Conservation (phyloP, 768 basidiomycete genomes). For the Leccinum incarnatum region DNA sequence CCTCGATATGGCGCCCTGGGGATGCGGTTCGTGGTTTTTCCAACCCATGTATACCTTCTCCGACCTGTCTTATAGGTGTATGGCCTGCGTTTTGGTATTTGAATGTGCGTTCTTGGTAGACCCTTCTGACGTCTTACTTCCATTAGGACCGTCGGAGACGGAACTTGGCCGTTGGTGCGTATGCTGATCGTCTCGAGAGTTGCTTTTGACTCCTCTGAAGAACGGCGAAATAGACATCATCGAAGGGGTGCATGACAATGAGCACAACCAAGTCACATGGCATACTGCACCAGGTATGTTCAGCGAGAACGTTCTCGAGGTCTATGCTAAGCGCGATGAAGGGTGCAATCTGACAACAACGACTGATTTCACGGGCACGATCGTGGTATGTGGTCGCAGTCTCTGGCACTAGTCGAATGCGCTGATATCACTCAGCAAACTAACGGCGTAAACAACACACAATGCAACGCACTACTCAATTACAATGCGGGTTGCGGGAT, state of each 20-base stretch:
- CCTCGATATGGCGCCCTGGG: slow-evolving; percentile 81
- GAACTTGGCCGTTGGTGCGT: slow-evolving; percentile 63
- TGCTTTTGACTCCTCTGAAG: slow-evolving; percentile 35
- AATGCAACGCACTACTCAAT: slow-evolving; percentile 52
- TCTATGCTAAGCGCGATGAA: slow-evolving; percentile 18
- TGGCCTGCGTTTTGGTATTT: slow-evolving; percentile 83
- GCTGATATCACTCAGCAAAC: slow-evolving; percentile 34
- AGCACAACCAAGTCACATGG: slow-evolving; percentile 83
- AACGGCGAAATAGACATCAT: slow-evolving; percentile 81
- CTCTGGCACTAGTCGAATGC: neutral
- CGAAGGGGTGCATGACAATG: slow-evolving; percentile 81
- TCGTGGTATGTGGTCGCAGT: slow-evolving; percentile 47
- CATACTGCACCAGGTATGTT: slow-evolving; percentile 61
- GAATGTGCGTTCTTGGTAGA: neutral
- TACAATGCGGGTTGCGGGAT: slow-evolving; percentile 75
- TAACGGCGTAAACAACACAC: slow-evolving; percentile 49
- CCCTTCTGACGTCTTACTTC: slow-evolving; percentile 2
- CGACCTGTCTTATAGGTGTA: slow-evolving; percentile 43
- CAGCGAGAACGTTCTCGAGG: neutral
- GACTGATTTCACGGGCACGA: slow-evolving; percentile 58
- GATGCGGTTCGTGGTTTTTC: slow-evolving; percentile 56
- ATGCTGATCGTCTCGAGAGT: neutral
- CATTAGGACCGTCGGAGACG: slow-evolving; percentile 41
- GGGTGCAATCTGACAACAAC: slow-evolving; percentile 59
- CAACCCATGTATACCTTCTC: neutral